Base-by-base conservation (phyloP, 2,329 filamentous ascomycete species). In the Fusarium sp. region DNA sequence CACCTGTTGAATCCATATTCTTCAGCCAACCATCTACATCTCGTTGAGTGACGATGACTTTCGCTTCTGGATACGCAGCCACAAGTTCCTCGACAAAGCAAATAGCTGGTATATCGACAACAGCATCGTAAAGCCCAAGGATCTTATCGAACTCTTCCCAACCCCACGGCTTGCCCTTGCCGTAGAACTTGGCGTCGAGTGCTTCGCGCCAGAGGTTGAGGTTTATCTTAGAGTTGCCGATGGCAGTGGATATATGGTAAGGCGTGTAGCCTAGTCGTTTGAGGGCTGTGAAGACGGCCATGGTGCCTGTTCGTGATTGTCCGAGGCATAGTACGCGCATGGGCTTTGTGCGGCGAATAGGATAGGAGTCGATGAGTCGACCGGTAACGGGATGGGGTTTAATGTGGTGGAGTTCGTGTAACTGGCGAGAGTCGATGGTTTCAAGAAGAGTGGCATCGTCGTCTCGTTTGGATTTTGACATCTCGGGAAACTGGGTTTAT, bases 11-110 rank as follows among this genome's bases (percentile, higher is more conserved):
- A 33, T 69, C 56, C 68, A 71, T 59, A n/a, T 43, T 64, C 7
- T 32, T 53, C 7, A 67, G 44, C 68, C 68, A 71, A 5, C 54
- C 59, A 6, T 66, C 51, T 0, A 60, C 54, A 14, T 71, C 65
- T 9, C 62, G 40, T 1, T 65, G 56, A 0, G 56, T 66, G 15
- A 63, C 54, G 8, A 71, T 54, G 3, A 71, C 61, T 13, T 63
- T 63, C 4, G 61, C 68, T 4, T 71, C 68, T 4, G 68, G 68
- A 2, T 71, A 71, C 1, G 68, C 56, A 0, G 56, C 56, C 6
- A 71, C 56, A 3, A 71, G 68, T 10, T 71, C 68, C 13, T 63
- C 61, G 0, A 60, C 61, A 19, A 71, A 71, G 5, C 54, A 69
- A 10, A 67, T 67, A 5, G 56, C 61, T 1, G 68, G 68, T 1